Percentiles rank a stretch among this genome's conserved stretches.
Conservation (phyloP, 1,284 basidiomycete species). For the Xanthoconium separans region DNA sequence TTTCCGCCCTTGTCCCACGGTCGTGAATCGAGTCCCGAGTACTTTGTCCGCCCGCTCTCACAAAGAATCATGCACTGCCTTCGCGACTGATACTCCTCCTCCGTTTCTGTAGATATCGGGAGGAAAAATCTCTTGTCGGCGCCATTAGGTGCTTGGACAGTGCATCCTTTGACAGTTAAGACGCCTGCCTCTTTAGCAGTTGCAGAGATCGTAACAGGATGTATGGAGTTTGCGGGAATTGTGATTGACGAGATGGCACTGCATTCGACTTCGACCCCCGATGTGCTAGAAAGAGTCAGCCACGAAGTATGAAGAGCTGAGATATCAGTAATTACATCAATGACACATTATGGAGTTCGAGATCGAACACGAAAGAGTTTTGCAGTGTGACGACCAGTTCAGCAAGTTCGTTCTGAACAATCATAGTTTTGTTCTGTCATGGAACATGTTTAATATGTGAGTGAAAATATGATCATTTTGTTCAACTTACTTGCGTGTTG, state of each 20-base stretch:
- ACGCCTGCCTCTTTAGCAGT: slow-evolving; percentile 65
- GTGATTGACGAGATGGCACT: slow-evolving; percentile 53
- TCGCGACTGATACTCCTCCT: slow-evolving; percentile 61
- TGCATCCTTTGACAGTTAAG: slow-evolving; percentile 76
- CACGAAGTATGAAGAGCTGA: not conserved
- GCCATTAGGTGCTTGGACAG: slow-evolving; percentile 76
- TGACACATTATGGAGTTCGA: slow-evolving; percentile 80
- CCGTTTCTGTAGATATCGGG: slow-evolving; percentile 71
- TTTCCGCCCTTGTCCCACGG: slow-evolving; percentile 50
- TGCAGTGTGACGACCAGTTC: slow-evolving; percentile 84
- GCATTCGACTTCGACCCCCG: slow-evolving; percentile 75
- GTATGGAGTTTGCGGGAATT: slow-evolving; percentile 74
- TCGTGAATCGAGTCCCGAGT: slow-evolving; percentile 65
- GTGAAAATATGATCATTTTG: not conserved
- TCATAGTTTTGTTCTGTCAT: slow-evolving; percentile 53
- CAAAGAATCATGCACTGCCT: slow-evolving; percentile 58
- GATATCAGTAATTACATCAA: slow-evolving; percentile 58
- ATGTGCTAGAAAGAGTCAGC: slow-evolving; percentile 54
- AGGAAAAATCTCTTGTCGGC: slow-evolving; percentile 71
- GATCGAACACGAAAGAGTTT: slow-evolving; percentile 89
- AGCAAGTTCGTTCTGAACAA: slow-evolving; percentile 82
- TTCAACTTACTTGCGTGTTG: slow-evolving; percentile 52
- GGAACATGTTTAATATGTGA: slow-evolving; percentile 4
- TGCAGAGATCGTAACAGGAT: slow-evolving; percentile 72
- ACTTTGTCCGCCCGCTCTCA: slow-evolving; percentile 69